Conservation (phyloP, 2,329 filamentous ascomycete genomes). For the Juglanconis oblonga region DNA sequence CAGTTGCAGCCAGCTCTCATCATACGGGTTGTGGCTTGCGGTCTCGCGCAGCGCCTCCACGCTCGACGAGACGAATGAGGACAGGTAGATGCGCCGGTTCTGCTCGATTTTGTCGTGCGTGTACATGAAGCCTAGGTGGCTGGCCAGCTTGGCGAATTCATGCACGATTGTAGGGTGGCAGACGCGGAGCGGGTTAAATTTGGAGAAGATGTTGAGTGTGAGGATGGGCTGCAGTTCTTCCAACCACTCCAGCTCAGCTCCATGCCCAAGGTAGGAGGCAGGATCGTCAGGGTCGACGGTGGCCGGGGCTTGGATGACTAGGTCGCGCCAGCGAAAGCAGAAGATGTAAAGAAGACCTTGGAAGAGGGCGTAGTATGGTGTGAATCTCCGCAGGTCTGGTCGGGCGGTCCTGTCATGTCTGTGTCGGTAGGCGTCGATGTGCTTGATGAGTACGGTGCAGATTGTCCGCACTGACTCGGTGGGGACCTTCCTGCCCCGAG, state of each 20-base stretch:
- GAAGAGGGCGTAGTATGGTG: slow-evolving; percentile 81
- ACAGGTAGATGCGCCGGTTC: slow-evolving; percentile 85
- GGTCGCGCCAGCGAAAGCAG: slow-evolving; percentile 95
- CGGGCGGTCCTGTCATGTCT: slow-evolving; percentile 71
- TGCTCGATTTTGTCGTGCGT: slow-evolving; percentile 83
- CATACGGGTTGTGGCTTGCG: slow-evolving; percentile 47
- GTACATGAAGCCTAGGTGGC: slow-evolving; percentile 84
- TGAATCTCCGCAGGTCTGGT: slow-evolving; percentile 80
- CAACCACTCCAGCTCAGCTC: slow-evolving; percentile 71
- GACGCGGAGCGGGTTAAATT: slow-evolving; percentile 92
- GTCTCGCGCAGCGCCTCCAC: slow-evolving; percentile 54
- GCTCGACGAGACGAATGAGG: slow-evolving; percentile 61
- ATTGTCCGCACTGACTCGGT: slow-evolving; percentile 75
- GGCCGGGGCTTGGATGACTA: slow-evolving; percentile 63
- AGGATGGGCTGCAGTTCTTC: slow-evolving; percentile 71
- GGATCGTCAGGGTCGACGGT: slow-evolving; percentile 61
- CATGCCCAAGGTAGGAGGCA: slow-evolving; percentile 57
- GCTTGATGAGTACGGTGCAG: slow-evolving; percentile 73
- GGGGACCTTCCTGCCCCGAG: slow-evolving; percentile 80
- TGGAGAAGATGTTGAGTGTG: slow-evolving; percentile 75
- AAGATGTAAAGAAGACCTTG: slow-evolving; percentile 93
- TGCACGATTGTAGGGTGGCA: slow-evolving; percentile 87
- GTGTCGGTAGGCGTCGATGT: slow-evolving; percentile 72
- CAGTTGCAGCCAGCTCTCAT: slow-evolving; percentile 78
- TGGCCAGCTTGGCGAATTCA: slow-evolving; percentile 85